Conservation (phyloP, 2,329 filamentous ascomycete species). For the Neocatenulostroma microsporum region DNA sequence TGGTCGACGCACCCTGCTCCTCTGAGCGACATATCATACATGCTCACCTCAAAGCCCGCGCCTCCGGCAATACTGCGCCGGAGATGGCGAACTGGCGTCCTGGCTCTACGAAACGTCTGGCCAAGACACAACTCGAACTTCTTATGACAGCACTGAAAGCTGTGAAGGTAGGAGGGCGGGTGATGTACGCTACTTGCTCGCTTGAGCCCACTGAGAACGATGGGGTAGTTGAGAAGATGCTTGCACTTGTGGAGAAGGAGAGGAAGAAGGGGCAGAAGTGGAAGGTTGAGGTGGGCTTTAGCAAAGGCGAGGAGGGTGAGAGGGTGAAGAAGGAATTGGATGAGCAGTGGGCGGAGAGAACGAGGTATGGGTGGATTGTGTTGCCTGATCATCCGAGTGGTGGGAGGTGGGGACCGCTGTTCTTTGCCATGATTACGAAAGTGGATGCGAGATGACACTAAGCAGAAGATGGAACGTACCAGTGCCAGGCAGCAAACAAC, state of each 20-base stretch:
- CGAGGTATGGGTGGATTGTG: constrained; percentile 34
- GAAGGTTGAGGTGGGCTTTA: constrained; percentile 26
- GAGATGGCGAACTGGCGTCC: constrained; percentile 34
- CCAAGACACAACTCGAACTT: constrained; percentile 28
- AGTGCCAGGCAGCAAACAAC: too few species aligned
- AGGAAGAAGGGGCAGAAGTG: constrained; percentile 30
- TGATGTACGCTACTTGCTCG: constrained; percentile 38
- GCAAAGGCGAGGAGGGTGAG: constrained; percentile 8
- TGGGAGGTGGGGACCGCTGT: constrained; percentile 35
- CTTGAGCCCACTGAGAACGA: constrained; percentile 36
- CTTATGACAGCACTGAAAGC: constrained; percentile 32
- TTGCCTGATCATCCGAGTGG: constrained; percentile 33
- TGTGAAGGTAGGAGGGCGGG: constrained; percentile 29
- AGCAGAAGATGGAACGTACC: too few species aligned
- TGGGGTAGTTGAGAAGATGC: constrained; percentile 31
- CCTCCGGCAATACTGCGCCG: constrained; percentile 25
- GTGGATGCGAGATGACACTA: too few species aligned
- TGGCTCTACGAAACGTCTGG: constrained; percentile 31
- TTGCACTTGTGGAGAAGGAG: constrained; percentile 31
- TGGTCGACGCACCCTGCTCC: constrained; percentile 37
- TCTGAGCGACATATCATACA: constrained; percentile 36
- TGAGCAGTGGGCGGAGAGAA: constrained; percentile 25
- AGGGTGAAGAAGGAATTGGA: constrained; percentile 14
- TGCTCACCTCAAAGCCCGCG: constrained; percentile 26
- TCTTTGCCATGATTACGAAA: constrained; percentile 34